These are phyloP conservation scores for Pleurotus platypus DNA, from an alignment of 768 basidiomycete species.

Conservation along the genomic window DNA sequence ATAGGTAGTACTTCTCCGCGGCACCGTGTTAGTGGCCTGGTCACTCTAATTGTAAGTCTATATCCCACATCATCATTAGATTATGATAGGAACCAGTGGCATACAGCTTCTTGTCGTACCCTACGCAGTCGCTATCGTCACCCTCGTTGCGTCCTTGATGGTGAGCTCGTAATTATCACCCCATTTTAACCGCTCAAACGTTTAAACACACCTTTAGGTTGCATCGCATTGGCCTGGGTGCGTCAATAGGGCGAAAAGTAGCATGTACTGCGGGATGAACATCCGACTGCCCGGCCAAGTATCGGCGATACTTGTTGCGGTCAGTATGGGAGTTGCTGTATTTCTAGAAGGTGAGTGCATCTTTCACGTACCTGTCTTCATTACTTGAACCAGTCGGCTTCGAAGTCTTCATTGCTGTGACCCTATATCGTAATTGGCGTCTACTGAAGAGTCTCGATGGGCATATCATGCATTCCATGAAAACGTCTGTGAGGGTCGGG, in stretches of 20 bases:
- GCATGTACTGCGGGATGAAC: slow-evolving; percentile 9
- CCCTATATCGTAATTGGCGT: slow-evolving; percentile 2
- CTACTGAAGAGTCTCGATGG: neutral
- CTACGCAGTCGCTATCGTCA: neutral
- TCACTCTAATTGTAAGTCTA: neutral
- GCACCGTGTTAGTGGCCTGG: neutral
- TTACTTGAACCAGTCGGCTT: neutral
- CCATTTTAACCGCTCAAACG: neutral
- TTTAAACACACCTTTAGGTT: slow-evolving; percentile 1
- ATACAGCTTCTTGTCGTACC: neutral
- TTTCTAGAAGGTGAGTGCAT: slow-evolving; percentile 6
- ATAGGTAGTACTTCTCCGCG: neutral
- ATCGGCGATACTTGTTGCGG: slow-evolving; percentile 8
- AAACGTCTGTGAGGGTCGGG: neutral
- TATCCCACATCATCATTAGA: neutral
- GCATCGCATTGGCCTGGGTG: slow-evolving; percentile 6
- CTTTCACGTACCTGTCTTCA: neutral
- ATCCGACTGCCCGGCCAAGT: slow-evolving; percentile 8
- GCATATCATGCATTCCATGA: neutral
- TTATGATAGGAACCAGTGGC: neutral
- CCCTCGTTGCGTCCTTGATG: neutral
- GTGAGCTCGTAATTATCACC: neutral
- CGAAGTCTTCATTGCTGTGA: neutral
- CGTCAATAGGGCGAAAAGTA: slow-evolving; percentile 1
- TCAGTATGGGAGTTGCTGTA: slow-evolving; percentile 2